Evolutionary conservation across 2,329 filamentous ascomycete genomes (phyloP).

Genomic region (Gliomastix tumulicola): DNA sequence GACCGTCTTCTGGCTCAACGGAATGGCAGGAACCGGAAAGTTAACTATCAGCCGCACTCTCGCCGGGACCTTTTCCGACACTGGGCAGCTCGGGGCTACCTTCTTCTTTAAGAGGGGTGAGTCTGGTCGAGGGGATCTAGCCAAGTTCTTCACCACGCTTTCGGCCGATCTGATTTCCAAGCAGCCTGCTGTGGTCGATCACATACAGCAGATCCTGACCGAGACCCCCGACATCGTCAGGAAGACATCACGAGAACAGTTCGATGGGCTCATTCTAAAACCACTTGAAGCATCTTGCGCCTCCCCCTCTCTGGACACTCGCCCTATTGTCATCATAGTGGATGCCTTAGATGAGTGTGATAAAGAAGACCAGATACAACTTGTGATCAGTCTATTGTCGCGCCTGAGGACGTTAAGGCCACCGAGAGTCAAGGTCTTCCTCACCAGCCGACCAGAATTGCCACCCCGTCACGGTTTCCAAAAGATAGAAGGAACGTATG

Average conservation of each 20-base stretch:
- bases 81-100: neutral
- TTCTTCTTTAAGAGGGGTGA: constrained; percentile 9
- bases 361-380: neutral
- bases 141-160: neutral
- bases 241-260: constrained; percentile 6
- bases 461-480: constrained; percentile 24
- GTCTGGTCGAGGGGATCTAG: neutral
- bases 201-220: neutral
- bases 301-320: neutral
- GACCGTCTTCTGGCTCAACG: constrained; percentile 3
- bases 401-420: constrained; percentile 18
- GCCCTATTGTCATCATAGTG: neutral
- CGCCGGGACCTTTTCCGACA: neutral
- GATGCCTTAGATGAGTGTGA: constrained; percentile 3
- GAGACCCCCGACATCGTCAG: neutral
- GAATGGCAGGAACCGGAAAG: constrained; percentile 3
- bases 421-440: too few species aligned
- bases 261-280: neutral
- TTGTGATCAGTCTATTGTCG: constrained; percentile 3
- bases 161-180: neutral
- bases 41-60: constrained; percentile 1
- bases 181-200: neutral
- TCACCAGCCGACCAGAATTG: constrained; percentile 30
- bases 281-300: neutral
- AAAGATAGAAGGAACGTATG: constrained; percentile 16